Base-by-base conservation (phyloP, 495 filamentous ascomycete genomes). In the Penicillium angulare region DNA sequence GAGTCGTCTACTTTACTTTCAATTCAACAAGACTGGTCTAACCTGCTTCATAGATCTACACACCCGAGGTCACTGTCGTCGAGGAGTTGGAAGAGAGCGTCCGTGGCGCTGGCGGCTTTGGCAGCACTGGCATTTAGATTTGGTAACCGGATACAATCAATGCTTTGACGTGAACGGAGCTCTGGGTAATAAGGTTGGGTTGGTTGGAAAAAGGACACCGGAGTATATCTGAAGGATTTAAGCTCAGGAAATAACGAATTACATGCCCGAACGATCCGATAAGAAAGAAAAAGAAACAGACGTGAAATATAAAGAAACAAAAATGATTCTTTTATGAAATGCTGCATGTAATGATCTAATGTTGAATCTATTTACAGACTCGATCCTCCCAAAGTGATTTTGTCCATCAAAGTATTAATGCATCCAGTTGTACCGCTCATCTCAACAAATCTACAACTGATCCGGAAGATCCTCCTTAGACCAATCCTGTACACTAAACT, bases 31-130 rank as follows among this genome's bases (percentile, higher is more conserved):
- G n/a, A 27, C 3, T 23, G 21, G 47, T 29, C 44, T 53, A 36
- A 52, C 27, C 23, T 21, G 4, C 18, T 46, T 35, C 2, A 4
- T 53, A 83, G 77, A 97, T 97, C 52, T 88, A 84, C 56, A 97
- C 91, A 29, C 92, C 93, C 7, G 89, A 95, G 32, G 88, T 97
- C 17, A 61, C 85, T 43, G 90, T 93, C 59, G 93, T 97, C 7
- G 78, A 87, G 68, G 82, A 90, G 72, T 69, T 98, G 51, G 90
- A 93, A 63, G 90, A 90, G 79, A 96, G 89, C 60, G 87, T 92
- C 17, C 75, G 93, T 42, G 93, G 93, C 18, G 90, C 83, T 0
- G 92, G 91, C 15, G 93, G 93, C 7, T 98, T 98, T 61, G 93
- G 93, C 26, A 96, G 91, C 60, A 98, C 93, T 12, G 93, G 92